Conservation (phyloP, 2,329 filamentous ascomycete genomes). For the Didymella pomorum region DNA sequence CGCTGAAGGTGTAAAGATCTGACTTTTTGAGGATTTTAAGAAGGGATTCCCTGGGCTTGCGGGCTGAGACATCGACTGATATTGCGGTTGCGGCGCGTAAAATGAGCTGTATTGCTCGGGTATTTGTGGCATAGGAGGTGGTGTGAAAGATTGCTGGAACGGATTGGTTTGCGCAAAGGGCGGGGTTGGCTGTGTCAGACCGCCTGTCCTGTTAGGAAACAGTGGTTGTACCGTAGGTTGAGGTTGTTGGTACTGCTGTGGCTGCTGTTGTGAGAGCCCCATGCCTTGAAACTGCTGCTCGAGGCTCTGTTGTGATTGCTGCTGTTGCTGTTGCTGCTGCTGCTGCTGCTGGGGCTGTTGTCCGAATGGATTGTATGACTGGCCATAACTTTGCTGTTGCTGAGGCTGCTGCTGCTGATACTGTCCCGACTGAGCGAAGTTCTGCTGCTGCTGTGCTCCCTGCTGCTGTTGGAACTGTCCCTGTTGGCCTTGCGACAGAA, state of each 20-base stretch:
- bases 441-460: slow-evolving; percentile 26
- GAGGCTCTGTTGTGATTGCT: slow-evolving; percentile 52
- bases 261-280: slow-evolving; percentile 62
- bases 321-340: slow-evolving; percentile 32
- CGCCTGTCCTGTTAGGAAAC: slow-evolving; percentile 80
- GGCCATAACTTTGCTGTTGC: slow-evolving; percentile 17
- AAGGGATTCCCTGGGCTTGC: slow-evolving; percentile 54
- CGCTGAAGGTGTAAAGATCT: slow-evolving; percentile 51
- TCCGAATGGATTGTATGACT: slow-evolving; percentile 26
- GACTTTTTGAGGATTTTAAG: slow-evolving; percentile 53
- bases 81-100: slow-evolving; percentile 41
- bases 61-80: slow-evolving; percentile 53
- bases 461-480: slow-evolving; percentile 33
- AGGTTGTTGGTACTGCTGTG: slow-evolving; percentile 53
- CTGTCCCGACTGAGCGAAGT: slow-evolving; percentile 26
- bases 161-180: slow-evolving; percentile 51
- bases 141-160: slow-evolving; percentile 52
- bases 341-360: slow-evolving; percentile 33
- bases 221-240: slow-evolving; percentile 54
- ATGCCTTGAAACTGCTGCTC: slow-evolving; percentile 79
- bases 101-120: slow-evolving; percentile 50
- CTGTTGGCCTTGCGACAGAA: slow-evolving; percentile 58
- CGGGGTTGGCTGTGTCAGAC: slow-evolving; percentile 55
- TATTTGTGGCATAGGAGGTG: slow-evolving; percentile 53
- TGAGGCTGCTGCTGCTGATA: slow-evolving; percentile 15